phyloP scores from a whole-genome alignment of 257 asterid genomes.

The Solanum pimpinellifolium region DNA sequence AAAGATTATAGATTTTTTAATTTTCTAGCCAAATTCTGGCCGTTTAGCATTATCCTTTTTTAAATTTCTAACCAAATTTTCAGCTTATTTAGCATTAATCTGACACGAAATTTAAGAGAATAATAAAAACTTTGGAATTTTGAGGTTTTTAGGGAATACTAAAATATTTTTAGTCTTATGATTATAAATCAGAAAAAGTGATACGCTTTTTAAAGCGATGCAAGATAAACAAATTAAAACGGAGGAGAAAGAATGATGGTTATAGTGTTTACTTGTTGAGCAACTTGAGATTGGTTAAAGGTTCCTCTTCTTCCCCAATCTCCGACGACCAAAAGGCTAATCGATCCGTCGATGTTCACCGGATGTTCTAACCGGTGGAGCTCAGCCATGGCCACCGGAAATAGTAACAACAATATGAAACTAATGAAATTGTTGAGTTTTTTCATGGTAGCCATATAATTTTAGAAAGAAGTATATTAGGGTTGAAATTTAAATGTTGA shows the following conservation, averaged over 20 bases:
- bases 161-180: neutral
- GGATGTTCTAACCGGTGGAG: constrained; percentile 19
- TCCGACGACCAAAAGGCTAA: constrained; percentile 44
- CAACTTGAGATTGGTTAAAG: constrained; percentile 45
- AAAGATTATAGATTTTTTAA: too few relatives aligned
- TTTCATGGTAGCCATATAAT: neutral
- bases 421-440: neutral
- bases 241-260: neutral
- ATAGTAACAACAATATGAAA: neutral
- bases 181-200: neutral
- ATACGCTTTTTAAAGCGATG: too few relatives aligned
- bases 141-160: neutral
- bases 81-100: too few relatives aligned
- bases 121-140: neutral
- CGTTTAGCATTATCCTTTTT: too few relatives aligned
- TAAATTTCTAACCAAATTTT: too few relatives aligned
- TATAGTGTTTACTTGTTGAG: neutral
- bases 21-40: too few relatives aligned
- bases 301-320: constrained; percentile 75
- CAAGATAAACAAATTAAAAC: neutral
- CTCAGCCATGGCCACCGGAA: neutral
- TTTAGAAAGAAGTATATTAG: neutral
- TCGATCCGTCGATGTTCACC: constrained; percentile 23
- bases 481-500: neutral
- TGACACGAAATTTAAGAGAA: too few relatives aligned